Conservation (phyloP, 2,329 filamentous ascomycete species). For the Diaporthe citri region DNA sequence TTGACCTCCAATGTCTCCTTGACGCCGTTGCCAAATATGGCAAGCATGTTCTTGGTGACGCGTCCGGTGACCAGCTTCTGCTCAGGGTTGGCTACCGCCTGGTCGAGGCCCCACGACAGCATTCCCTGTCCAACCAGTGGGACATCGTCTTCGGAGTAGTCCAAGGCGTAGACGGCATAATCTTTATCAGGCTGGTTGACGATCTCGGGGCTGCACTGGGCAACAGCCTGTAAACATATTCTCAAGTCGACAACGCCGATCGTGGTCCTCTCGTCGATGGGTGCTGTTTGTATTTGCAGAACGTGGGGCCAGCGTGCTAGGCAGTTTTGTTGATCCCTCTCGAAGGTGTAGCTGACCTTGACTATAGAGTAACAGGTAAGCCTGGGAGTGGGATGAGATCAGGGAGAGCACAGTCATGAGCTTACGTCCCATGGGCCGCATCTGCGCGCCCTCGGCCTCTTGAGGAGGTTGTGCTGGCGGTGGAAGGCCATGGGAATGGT, state of each 20-base stretch:
- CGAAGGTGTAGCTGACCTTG: slow-evolving; percentile 97
- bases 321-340: slow-evolving; percentile 89
- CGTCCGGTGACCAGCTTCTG: slow-evolving; percentile 86
- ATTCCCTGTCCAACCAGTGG: slow-evolving; percentile 96
- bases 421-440: slow-evolving; percentile 76
- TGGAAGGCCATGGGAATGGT: slow-evolving; percentile 46
- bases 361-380: slow-evolving; percentile 65
- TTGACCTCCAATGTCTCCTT: slow-evolving; percentile 95
- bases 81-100: slow-evolving; percentile 66
- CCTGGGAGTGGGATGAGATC: slow-evolving; percentile 49
- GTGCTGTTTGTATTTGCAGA: slow-evolving; percentile 83
- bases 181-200: slow-evolving; percentile 79
- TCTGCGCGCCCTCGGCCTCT: slow-evolving; percentile 63
- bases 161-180: slow-evolving; percentile 97
- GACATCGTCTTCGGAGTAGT: slow-evolving; percentile 94
- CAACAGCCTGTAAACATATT: slow-evolving; percentile 87
- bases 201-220: slow-evolving; percentile 85
- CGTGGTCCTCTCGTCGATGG: slow-evolving; percentile 81
- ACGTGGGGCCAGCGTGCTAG: slow-evolving; percentile 87
- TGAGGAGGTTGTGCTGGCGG: slow-evolving; percentile 41
- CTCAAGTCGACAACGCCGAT: slow-evolving; percentile 92
- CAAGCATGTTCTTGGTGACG: slow-evolving; percentile 87
- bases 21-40: slow-evolving; percentile 84
- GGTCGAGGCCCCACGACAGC: slow-evolving; percentile 84
- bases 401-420: background rate